Evolutionary conservation across 768 basidiomycete genomes (phyloP).

Genomic region (Mycena chlorophos): DNA sequence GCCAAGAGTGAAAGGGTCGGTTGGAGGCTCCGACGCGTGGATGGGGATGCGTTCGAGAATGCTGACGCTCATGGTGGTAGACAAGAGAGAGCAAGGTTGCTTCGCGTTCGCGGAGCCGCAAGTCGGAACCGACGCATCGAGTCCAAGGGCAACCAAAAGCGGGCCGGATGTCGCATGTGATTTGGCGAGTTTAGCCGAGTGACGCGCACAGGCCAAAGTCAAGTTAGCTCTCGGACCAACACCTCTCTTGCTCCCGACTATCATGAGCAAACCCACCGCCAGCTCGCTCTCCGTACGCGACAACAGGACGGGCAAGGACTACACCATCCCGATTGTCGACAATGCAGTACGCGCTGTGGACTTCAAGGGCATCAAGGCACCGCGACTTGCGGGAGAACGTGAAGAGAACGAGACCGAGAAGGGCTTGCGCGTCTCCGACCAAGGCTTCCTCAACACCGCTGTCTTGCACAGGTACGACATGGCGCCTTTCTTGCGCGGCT

Average conservation of each 20-base stretch:
- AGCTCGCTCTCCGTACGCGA: slow-evolving; percentile 68
- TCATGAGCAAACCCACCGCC: slow-evolving; percentile 19
- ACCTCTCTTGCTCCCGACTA: not conserved
- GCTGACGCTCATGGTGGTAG: not conserved
- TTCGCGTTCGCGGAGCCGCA: not conserved
- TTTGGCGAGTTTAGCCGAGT: not conserved
- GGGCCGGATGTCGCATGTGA: too few species aligned
- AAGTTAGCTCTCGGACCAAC: not conserved
- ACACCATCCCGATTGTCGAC: slow-evolving; percentile 75
- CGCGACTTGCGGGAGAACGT: slow-evolving; percentile 56
- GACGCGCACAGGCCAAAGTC: not conserved
- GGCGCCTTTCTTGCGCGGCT: not conserved
- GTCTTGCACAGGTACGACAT: not conserved
- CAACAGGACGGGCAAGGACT: slow-evolving; percentile 82
- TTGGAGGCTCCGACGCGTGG: slow-evolving; percentile 7
- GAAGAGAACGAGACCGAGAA: slow-evolving; percentile 83
- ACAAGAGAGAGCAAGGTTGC: not conserved
- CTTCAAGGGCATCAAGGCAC: slow-evolving; percentile 75
- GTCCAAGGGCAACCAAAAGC: not conserved
- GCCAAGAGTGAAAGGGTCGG: slow-evolving; percentile 15
- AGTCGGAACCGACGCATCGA: not conserved
- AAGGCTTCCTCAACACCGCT: slow-evolving; percentile 82
- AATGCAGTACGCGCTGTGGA: slow-evolving; percentile 79
- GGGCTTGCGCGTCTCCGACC: slow-evolving; percentile 76
- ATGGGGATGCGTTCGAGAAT: not conserved